Evolutionary conservation across 345 rosid species (phyloP).

Genomic region (Citrus cavaleriei): DNA sequence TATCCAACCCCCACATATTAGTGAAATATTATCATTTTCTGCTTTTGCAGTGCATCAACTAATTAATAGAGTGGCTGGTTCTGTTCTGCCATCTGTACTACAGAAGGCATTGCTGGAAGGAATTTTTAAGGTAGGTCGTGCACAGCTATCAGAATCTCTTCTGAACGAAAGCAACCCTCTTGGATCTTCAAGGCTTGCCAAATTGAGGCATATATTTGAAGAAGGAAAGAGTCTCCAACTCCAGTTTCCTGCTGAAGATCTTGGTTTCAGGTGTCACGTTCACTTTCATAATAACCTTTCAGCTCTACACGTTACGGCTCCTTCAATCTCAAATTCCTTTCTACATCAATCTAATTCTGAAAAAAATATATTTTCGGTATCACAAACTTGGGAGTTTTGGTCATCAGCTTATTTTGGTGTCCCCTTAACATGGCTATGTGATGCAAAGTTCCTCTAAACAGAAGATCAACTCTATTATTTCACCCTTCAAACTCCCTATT

Average conservation of each 20-base stretch:
- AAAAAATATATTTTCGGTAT: not conserved
- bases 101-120: constrained; percentile 75
- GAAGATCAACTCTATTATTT: not conserved
- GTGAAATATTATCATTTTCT: constrained; percentile 12
- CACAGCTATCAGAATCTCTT: constrained; percentile 71
- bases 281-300: not conserved
- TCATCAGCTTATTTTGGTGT: not conserved
- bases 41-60: constrained; percentile 59
- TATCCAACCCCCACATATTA: not conserved
- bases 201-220: constrained; percentile 63
- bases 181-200: constrained; percentile 70
- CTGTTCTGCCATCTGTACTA: constrained; percentile 65
- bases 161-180: constrained; percentile 76
- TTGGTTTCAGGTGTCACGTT: constrained; percentile 78
- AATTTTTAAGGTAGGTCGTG: constrained; percentile 78
- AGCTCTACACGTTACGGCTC: not conserved
- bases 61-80: constrained; percentile 46
- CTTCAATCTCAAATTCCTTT: not conserved
- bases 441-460: not conserved
- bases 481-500: not conserved
- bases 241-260: constrained; percentile 99
- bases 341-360: not conserved
- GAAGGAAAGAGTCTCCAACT: constrained; percentile 95
- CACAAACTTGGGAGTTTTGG: not conserved
- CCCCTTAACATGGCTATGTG: not conserved